These are phyloP conservation scores for Ajuga chamaepitys DNA, from an alignment of 257 asterid species.

Conservation along the genomic window DNA sequence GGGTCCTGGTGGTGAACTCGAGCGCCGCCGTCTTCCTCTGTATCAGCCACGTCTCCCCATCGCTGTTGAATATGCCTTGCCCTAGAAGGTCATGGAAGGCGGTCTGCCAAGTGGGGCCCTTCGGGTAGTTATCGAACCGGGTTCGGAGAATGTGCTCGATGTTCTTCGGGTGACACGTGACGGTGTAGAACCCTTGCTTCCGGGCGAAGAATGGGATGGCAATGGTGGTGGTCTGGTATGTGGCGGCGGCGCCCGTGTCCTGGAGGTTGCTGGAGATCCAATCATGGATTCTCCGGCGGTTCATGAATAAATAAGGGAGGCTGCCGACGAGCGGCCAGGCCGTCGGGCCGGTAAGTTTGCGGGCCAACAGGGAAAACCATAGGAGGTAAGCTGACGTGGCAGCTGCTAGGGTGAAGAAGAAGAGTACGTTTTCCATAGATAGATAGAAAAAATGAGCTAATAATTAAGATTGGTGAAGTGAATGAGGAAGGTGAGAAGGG, in stretches of 20 bases:
- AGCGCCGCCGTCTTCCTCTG: slow-evolving; percentile 86
- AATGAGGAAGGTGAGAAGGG: not conserved
- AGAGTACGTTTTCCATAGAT: slow-evolving; percentile 35
- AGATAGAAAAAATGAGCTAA: no score
- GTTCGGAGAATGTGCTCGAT: slow-evolving; percentile 76
- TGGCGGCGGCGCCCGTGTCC: slow-evolving; percentile 42
- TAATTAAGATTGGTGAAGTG: no score
- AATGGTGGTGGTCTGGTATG: slow-evolving; percentile 70
- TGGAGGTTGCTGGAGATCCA: slow-evolving; percentile 72
- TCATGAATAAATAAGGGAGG: slow-evolving; percentile 55
- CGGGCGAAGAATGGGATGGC: slow-evolving; percentile 61
- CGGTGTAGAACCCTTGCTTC: slow-evolving; percentile 65
- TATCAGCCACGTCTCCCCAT: slow-evolving; percentile 79
- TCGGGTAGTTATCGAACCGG: slow-evolving; percentile 79
- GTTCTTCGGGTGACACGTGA: slow-evolving; percentile 75
- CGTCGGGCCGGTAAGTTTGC: slow-evolving; percentile 60
- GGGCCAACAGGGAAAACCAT: slow-evolving; percentile 56
- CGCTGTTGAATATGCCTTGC: slow-evolving; percentile 80
- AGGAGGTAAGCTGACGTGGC: slow-evolving; percentile 45
- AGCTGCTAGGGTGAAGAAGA: slow-evolving; percentile 12
- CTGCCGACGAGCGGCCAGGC: slow-evolving; percentile 71
- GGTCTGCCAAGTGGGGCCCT: slow-evolving; percentile 80
- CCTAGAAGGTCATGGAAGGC: slow-evolving; percentile 87
- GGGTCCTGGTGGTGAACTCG: slow-evolving; percentile 78
- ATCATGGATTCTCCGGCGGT: slow-evolving; percentile 61